These are phyloP conservation scores for Sordariomycetes sp. DNA, from an alignment of 2,329 filamentous ascomycete species.

Conservation along the genomic window DNA sequence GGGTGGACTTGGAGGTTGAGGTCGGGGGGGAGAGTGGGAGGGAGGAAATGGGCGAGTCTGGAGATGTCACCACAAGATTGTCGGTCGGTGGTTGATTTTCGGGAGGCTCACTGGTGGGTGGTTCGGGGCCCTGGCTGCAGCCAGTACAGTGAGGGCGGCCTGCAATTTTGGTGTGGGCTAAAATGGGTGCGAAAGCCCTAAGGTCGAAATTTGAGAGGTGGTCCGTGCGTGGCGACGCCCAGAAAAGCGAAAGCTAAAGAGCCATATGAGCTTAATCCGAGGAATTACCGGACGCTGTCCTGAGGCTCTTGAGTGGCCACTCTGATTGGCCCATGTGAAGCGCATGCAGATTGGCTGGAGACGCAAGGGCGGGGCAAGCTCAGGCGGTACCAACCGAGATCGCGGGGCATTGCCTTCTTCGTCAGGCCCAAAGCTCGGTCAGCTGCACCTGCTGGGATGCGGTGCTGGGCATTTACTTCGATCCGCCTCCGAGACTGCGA, in stretches of 20 bases:
- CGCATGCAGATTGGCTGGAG: not conserved
- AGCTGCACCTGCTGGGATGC: not conserved
- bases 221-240: not conserved
- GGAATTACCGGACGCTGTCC: not conserved
- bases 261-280: not conserved
- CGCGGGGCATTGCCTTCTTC: not conserved
- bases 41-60: not conserved
- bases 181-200: constrained; percentile 5
- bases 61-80: constrained; percentile 5
- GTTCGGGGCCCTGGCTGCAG: not conserved
- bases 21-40: not conserved
- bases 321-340: not conserved
- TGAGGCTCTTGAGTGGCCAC: not conserved
- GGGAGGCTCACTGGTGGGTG: not conserved
- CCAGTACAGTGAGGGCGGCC: not conserved
- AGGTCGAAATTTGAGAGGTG: not conserved
- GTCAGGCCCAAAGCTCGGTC: not conserved
- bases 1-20: not conserved
- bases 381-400: not conserved
- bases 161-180: constrained; percentile 5
- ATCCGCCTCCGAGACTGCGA: too few species aligned
- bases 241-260: not conserved
- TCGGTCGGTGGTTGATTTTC: constrained; percentile 5
- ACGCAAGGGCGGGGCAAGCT: not conserved
- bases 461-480: too few species aligned